phyloP scores from a whole-genome alignment of 1,284 basidiomycete species.

The Inonotus hispidus region DNA sequence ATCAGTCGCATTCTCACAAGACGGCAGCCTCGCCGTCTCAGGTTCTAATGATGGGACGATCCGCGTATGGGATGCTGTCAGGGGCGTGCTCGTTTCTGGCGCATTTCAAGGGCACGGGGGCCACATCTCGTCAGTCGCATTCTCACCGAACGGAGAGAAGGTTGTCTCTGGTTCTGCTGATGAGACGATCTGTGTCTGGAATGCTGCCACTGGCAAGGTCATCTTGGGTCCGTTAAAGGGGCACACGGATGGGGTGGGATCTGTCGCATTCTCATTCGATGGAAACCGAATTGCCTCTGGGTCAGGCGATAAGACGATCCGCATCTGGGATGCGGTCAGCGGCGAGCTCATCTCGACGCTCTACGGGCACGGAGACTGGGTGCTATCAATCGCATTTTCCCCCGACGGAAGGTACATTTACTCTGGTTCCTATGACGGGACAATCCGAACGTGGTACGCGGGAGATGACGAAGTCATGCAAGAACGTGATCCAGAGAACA shows the following conservation, averaged over 20 bases:
- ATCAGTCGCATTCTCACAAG: not conserved
- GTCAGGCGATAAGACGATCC: not conserved
- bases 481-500: no score
- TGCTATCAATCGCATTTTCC: slow-evolving; percentile 72
- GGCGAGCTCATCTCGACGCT: not conserved
- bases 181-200: slow-evolving; percentile 7
- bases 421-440: slow-evolving; percentile 15
- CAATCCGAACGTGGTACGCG: slow-evolving; percentile 20
- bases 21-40: not conserved
- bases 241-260: not conserved
- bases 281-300: not conserved
- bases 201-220: not conserved
- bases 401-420: slow-evolving; percentile 15
- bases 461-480: not conserved
- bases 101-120: not conserved
- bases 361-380: not conserved
- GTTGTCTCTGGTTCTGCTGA: slow-evolving; percentile 8
- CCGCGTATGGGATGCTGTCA: not conserved
- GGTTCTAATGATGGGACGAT: not conserved
- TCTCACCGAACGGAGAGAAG: not conserved
- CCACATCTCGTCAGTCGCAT: slow-evolving; percentile 1
- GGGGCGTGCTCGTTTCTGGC: not conserved
- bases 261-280: slow-evolving; percentile 1
- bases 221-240: not conserved
- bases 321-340: slow-evolving; percentile 10